phyloP scores from a whole-genome alignment of 257 asterid species.

The Linderniella brevidens region DNA sequence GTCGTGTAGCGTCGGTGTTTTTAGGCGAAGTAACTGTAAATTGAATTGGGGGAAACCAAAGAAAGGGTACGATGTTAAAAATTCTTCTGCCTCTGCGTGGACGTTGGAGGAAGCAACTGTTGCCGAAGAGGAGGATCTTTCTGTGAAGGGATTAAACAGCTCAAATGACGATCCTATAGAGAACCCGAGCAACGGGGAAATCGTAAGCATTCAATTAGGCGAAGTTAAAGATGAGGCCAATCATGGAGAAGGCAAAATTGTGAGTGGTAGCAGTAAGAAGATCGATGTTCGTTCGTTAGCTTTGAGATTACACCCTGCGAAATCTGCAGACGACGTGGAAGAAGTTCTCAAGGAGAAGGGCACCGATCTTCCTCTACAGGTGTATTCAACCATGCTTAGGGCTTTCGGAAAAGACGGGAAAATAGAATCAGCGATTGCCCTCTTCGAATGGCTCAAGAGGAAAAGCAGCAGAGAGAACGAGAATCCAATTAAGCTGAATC shows the following conservation, averaged over 20 bases:
- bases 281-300: constrained; percentile 59
- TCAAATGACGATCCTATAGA: constrained; percentile 11
- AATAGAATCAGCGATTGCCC: constrained; percentile 43
- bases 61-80: constrained; percentile 19
- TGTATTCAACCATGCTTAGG: constrained; percentile 58
- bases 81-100: constrained; percentile 32
- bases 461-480: constrained; percentile 29
- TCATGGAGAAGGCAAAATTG: constrained; percentile 14
- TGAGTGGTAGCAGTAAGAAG: constrained; percentile 13
- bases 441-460: constrained; percentile 71
- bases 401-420: constrained; percentile 65
- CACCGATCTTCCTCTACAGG: constrained; percentile 69
- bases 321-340: constrained; percentile 58
- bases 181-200: constrained; percentile 1
- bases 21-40: too few relatives aligned
- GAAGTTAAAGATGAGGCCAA: constrained; percentile 8
- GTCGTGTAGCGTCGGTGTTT: constrained; percentile 12
- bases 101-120: constrained; percentile 34
- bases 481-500: constrained; percentile 28
- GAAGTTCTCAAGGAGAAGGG: constrained; percentile 38
- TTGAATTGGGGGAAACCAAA: constrained; percentile 13
- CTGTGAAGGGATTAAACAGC: constrained; percentile 15
- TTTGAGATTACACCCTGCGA: constrained; percentile 25
- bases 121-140: constrained; percentile 12
- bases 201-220: neutral